Evolutionary conservation across 345 rosid genomes (phyloP).

Genomic region (Melaleuca alternifolia): DNA sequence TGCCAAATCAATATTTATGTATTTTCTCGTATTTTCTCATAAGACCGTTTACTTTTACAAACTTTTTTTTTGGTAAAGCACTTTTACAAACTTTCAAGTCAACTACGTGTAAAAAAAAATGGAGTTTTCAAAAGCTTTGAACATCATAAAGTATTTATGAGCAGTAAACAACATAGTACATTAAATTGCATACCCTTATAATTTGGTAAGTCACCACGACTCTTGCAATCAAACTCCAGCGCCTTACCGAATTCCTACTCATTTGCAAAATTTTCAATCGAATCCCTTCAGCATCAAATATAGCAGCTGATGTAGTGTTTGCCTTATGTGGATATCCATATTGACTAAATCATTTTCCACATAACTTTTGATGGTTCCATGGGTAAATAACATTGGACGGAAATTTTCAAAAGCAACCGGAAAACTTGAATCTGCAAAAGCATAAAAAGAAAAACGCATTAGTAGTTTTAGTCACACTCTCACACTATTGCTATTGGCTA

Average conservation of each 20-base stretch:
- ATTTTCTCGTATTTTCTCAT: too few relatives aligned
- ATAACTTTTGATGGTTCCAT: neutral
- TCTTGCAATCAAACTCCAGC: neutral
- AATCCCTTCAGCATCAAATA: accelerated
- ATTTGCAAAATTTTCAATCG: neutral
- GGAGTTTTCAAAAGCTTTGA: too few relatives aligned
- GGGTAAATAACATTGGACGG: accelerated
- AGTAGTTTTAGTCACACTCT: neutral
- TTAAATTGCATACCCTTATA: neutral
- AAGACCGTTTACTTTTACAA: too few relatives aligned
- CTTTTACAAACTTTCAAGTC: too few relatives aligned
- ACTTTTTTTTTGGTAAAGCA: too few relatives aligned
- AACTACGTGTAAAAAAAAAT: too few relatives aligned
- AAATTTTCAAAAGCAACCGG: accelerated
- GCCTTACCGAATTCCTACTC: neutral
- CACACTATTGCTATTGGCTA: accelerated
- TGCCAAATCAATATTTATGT: too few relatives aligned
- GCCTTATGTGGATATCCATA: neutral
- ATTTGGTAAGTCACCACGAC: neutral
- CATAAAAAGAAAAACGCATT: neutral
- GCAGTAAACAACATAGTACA: neutral
- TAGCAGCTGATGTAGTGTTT: accelerated
- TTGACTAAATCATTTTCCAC: neutral
- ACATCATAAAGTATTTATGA: neutral
- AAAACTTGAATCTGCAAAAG: neutral